Conservation (phyloP, 2,329 filamentous ascomycete genomes). For the Alternaria conjuncta region DNA sequence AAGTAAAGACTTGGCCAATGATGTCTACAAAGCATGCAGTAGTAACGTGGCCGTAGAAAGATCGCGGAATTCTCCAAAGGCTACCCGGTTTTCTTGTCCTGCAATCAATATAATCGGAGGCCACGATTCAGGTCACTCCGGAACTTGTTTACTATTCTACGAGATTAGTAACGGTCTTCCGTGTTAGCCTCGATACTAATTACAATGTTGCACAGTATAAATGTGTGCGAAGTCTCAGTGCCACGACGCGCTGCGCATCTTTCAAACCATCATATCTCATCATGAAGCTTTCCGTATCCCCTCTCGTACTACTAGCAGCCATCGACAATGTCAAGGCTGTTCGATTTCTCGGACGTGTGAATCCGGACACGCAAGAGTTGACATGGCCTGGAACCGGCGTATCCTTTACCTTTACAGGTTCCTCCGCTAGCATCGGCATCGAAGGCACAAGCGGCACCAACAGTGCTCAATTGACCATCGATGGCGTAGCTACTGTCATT, state of each 20-base stretch:
- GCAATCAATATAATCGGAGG: neutral
- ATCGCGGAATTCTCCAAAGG: neutral
- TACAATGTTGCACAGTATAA: neutral
- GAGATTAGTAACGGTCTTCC: neutral
- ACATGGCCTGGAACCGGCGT: conserved; percentile 56
- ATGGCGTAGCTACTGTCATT: conserved; percentile 35
- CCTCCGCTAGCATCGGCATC: conserved; percentile 46
- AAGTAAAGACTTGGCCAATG: neutral
- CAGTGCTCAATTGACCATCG: conserved; percentile 46
- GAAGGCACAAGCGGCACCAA: conserved; percentile 43
- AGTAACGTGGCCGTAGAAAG: neutral
- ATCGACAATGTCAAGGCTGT: conserved; percentile 3
- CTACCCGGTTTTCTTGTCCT: neutral
- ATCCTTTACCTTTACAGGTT: conserved; percentile 51
- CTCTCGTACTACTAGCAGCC: neutral
- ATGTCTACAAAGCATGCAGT: neutral
- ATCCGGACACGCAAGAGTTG: conserved; percentile 52
- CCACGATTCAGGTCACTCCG: neutral
- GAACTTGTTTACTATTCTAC: neutral
- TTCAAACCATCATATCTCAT: neutral
- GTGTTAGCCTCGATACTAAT: neutral
- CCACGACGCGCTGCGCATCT: neutral
- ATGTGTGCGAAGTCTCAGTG: neutral
- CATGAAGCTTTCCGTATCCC: neutral
- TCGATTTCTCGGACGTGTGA: conserved; percentile 49